Percentiles rank a stretch among this genome's conserved stretches.
phyloP scores from a whole-genome alignment of 768 basidiomycete species.

The Tulasnella sp. region DNA sequence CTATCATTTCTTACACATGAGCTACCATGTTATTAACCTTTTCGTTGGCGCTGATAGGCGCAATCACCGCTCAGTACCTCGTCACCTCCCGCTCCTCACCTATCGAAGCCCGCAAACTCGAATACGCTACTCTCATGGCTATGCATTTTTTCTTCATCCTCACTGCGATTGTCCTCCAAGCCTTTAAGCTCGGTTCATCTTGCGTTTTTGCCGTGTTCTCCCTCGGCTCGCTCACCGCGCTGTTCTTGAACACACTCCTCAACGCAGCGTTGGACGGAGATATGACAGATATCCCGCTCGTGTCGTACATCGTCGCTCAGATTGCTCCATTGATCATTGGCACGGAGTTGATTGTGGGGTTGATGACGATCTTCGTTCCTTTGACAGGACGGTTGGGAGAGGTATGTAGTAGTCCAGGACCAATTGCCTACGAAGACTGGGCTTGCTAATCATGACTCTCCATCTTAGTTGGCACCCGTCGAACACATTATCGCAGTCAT shows the following conservation, averaged over 20 bases:
- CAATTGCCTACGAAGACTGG: neutral
- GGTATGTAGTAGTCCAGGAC: conserved; percentile 19
- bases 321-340: conserved; percentile 45
- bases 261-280: conserved; percentile 22
- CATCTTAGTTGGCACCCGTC: conserved; percentile 62
- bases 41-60: conserved; percentile 43
- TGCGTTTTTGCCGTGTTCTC: conserved; percentile 59
- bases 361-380: conserved; percentile 83
- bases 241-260: conserved; percentile 42
- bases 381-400: conserved; percentile 77
- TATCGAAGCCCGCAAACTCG: conserved; percentile 38
- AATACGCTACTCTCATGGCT: conserved; percentile 51
- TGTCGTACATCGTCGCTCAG: conserved; percentile 54
- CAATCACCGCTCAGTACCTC: conserved; percentile 43
- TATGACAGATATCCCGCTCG: conserved; percentile 30
- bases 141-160: conserved; percentile 43
- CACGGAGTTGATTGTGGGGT: conserved; percentile 43
- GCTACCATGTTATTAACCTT: too few species aligned
- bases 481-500: conserved; percentile 83
- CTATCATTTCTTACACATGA: too few species aligned
- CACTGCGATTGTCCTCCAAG: conserved; percentile 48
- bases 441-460: neutral
- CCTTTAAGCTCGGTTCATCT: conserved; percentile 57
- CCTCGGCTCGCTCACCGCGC: conserved; percentile 42
- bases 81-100: conserved; percentile 30